Base-by-base conservation (phyloP, 805 yeast species). In the Starmera amethionina region DNA sequence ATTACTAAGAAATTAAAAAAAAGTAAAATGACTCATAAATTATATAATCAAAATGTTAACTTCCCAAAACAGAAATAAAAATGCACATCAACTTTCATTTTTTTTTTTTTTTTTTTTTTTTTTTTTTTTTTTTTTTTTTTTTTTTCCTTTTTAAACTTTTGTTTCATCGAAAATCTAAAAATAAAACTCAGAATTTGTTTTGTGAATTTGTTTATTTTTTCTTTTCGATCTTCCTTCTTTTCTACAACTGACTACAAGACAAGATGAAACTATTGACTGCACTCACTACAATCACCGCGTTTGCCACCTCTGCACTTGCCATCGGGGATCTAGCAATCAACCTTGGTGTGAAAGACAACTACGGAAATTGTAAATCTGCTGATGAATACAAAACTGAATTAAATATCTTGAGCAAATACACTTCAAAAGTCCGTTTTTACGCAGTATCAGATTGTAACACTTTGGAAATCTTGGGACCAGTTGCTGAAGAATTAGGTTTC, bases 361-460 rank as follows among this genome's bases (percentile, higher is more conserved):
- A 69, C 36, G 93, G 88, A 51, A 67, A 73, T 55, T 88, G 96
- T 72, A 89, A 88, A 65, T 54, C 75, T 42, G 70, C 84, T 37
- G 59, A 64, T 14, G 95, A 87, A 54, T 90, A 78, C 65, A 72
- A 70, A 52, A 50, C 64, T 37, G 97, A 89, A 59, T 71, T 90
- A 50, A 67, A 68, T 19, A 60, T 67, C 31, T 64, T 90, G 50
- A 64, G 75, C 39, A 51, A 67, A 36, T 76, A 83, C 67, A 65
- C 93, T 33, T 64, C 67, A 46, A 73, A 74, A 38, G 76, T 90
- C 52, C 85, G 89, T 64, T 83, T 90, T 32, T 90, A 87, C 60
- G 93, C 97, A 28, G 88, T 83, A 37, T 80, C 94, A n/a, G 94
- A 86, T 64, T 90, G 97, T 73, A 80, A 88, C 73, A 84, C 96